Conservation (phyloP, 345 rosid genomes). For the Eucalyptus cloeziana region DNA sequence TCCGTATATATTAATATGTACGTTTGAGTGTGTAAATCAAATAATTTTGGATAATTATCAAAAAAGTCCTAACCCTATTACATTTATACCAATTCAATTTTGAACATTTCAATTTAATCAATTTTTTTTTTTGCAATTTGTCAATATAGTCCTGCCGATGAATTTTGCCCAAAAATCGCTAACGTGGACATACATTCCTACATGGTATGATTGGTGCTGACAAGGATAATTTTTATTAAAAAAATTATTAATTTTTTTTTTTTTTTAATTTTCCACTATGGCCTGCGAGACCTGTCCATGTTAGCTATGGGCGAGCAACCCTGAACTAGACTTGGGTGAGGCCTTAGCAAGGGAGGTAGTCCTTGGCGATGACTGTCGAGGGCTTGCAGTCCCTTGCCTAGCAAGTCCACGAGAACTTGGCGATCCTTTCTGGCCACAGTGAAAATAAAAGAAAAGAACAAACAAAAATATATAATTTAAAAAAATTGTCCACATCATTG, state of each 20-base stretch:
- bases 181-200: no score
- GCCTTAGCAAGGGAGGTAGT: not conserved
- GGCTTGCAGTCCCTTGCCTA: not conserved
- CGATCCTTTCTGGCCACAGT: rapidly evolving
- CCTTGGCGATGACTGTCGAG: rapidly evolving
- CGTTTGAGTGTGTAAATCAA: not conserved
- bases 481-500: not conserved
- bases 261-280: no score
- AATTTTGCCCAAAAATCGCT: rapidly evolving
- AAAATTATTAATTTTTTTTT: no score
- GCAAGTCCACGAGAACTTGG: not conserved
- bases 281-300: rapidly evolving
- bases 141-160: rapidly evolving
- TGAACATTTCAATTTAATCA: not conserved
- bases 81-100: not conserved
- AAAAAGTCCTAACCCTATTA: not conserved
- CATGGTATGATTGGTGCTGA: no score
- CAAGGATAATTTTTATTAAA: no score
- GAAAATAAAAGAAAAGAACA: no score
- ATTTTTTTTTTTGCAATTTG: no score
- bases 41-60: not conserved
- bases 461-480: no score
- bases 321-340: rapidly evolving
- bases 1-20: not conserved
- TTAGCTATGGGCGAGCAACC: rapidly evolving